These are phyloP conservation scores for Phytopythium montanum DNA, from an alignment of 352 stramenopile genomes.

Conservation along the genomic window DNA sequence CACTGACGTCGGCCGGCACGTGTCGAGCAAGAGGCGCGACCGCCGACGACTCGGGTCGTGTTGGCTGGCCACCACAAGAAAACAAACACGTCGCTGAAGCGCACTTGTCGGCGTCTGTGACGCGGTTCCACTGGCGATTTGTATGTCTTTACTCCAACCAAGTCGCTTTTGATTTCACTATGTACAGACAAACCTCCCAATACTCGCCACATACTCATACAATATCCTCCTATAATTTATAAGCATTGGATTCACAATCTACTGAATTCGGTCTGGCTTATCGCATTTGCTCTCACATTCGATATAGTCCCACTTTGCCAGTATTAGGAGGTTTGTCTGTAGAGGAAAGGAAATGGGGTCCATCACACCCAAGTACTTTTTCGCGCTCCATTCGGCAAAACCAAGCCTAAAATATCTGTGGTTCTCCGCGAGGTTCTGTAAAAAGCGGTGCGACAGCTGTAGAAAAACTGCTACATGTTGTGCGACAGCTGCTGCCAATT, in stretches of 20 bases:
- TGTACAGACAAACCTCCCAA: no score
- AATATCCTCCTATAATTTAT: no score
- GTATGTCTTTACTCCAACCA: background rate
- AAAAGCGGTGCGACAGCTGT: no score
- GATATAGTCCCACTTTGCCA: no score
- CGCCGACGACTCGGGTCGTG: background rate
- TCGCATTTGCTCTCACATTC: no score
- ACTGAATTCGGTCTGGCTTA: no score
- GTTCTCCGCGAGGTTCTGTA: background rate
- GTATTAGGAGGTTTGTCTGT: no score
- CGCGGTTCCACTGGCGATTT: background rate
- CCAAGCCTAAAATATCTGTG: conserved; percentile 1
- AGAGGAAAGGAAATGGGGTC: no score
- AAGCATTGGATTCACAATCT: no score
- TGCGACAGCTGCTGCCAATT: background rate
- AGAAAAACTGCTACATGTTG: no score
- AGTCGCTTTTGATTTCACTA: no score
- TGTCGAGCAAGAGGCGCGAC: background rate
- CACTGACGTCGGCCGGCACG: background rate
- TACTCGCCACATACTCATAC: no score
- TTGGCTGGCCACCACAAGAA: conserved; percentile 1
- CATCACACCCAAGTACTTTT: conserved; percentile 5
- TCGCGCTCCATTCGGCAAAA: background rate
- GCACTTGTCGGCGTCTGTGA: background rate
- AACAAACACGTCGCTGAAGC: background rate